phyloP scores from a whole-genome alignment of 2,329 filamentous ascomycete species.

The Capronia epimyces region DNA sequence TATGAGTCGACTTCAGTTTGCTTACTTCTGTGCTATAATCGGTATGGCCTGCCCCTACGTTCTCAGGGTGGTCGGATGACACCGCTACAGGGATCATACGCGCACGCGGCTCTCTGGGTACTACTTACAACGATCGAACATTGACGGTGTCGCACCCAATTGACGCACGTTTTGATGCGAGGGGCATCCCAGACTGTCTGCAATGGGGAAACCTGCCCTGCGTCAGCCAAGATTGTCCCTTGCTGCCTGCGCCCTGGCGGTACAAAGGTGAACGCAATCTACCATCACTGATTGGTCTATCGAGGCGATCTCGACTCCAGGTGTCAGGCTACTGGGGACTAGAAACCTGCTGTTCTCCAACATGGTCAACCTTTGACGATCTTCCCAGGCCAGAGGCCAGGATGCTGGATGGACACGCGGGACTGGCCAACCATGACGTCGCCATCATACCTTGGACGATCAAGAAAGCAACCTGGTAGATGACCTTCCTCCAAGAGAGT shows the following conservation, averaged over 20 bases:
- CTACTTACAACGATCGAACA: not conserved
- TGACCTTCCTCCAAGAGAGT: not conserved
- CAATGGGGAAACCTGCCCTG: conserved; percentile 15
- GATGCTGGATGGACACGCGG: not conserved
- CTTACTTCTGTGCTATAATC: too few species aligned
- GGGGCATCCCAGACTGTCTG: conserved; percentile 8
- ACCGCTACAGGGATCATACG: conserved; percentile 10
- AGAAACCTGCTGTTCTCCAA: conserved; percentile 17
- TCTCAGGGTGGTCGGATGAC: not conserved
- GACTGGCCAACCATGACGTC: conserved; percentile 2
- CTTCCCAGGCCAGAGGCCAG: not conserved
- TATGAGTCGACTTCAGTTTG: too few species aligned
- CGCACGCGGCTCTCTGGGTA: not conserved
- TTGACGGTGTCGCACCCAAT: conserved; percentile 18
- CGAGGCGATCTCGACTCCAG: not conserved
- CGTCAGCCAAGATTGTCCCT: conserved; percentile 23
- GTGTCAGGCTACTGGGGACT: not conserved
- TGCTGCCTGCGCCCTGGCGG: conserved; percentile 10
- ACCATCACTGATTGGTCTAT: conserved; percentile 4
- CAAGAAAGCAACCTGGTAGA: not conserved
- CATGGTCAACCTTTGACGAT: not conserved
- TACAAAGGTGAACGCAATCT: not conserved
- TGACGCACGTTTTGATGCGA: not conserved
- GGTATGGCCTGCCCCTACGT: too few species aligned
- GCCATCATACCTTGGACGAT: not conserved